Conservation (phyloP, 106 monocot genomes). For the Dendrobium catenatum region DNA sequence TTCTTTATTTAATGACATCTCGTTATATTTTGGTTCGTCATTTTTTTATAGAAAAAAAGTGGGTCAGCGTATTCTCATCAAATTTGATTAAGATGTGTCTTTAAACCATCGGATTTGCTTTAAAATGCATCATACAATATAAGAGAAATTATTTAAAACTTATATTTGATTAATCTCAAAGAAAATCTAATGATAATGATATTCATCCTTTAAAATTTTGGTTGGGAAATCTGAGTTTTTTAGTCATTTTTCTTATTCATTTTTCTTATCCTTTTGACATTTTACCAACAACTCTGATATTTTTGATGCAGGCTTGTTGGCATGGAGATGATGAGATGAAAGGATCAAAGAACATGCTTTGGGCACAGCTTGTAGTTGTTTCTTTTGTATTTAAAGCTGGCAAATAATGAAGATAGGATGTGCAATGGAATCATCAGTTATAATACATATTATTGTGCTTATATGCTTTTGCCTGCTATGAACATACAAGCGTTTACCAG, state of each 20-base stretch:
- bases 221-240: too few relatives aligned
- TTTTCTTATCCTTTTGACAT: not conserved
- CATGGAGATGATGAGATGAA: slow-evolving; percentile 4
- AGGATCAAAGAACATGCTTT: not conserved
- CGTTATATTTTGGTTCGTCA: not conserved
- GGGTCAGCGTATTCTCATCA: too few relatives aligned
- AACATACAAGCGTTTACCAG: not conserved
- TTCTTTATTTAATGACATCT: not conserved
- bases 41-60: too few relatives aligned
- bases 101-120: too few relatives aligned
- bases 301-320: not conserved
- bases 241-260: not conserved
- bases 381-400: not conserved
- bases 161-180: too few relatives aligned
- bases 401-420: not conserved
- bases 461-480: not conserved
- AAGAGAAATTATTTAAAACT: too few relatives aligned
- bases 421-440: not conserved
- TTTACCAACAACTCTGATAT: not conserved
- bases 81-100: too few relatives aligned
- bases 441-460: not conserved
- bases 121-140: too few relatives aligned
- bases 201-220: too few relatives aligned
- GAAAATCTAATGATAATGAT: too few relatives aligned
- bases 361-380: not conserved